A percentile compares a stretch with the other conserved stretches of the same genome.
These are phyloP conservation scores for Colletotrichum tabaci DNA, from an alignment of 2,329 filamentous ascomycete genomes.

Conservation along the genomic window DNA sequence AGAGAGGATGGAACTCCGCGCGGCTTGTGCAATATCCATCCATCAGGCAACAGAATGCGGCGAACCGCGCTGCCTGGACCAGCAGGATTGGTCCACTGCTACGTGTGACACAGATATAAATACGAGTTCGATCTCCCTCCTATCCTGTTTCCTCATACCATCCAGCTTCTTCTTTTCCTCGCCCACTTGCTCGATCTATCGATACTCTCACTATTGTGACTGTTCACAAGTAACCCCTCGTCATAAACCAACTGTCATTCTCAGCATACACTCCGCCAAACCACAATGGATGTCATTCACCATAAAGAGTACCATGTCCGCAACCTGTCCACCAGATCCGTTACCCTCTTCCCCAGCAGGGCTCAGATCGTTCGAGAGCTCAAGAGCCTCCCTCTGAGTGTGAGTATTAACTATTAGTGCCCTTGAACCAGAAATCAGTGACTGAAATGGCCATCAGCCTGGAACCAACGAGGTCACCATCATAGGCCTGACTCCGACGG, in stretches of 20 bases:
- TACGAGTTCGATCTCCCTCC: neutral
- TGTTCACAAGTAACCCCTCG: too few relatives aligned
- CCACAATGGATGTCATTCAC: slow-evolving; percentile 56
- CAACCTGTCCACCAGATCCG: slow-evolving; percentile 71
- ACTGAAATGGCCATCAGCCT: slow-evolving; percentile 67
- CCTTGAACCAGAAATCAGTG: slow-evolving; percentile 62
- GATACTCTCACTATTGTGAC: neutral
- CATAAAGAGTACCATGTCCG: slow-evolving; percentile 68
- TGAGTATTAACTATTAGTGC: slow-evolving; percentile 42
- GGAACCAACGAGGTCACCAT: slow-evolving; percentile 73
- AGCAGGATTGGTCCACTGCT: neutral
- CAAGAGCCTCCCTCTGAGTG: slow-evolving; percentile 65
- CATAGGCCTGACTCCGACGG: slow-evolving; percentile 67
- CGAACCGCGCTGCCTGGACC: neutral
- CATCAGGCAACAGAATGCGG: slow-evolving; percentile 6
- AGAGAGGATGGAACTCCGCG: slow-evolving; percentile 2
- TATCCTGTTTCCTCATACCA: too few relatives aligned
- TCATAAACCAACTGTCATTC: neutral
- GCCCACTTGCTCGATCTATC: neutral
- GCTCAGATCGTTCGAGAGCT: slow-evolving; percentile 75
- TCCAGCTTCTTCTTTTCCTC: neutral
- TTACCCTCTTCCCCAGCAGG: slow-evolving; percentile 74
- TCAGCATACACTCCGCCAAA: neutral
- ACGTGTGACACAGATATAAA: neutral
- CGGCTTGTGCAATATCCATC: neutral